Evolutionary conservation across 495 filamentous ascomycete genomes (phyloP).

Genomic region (Geoglossum glabrum): DNA sequence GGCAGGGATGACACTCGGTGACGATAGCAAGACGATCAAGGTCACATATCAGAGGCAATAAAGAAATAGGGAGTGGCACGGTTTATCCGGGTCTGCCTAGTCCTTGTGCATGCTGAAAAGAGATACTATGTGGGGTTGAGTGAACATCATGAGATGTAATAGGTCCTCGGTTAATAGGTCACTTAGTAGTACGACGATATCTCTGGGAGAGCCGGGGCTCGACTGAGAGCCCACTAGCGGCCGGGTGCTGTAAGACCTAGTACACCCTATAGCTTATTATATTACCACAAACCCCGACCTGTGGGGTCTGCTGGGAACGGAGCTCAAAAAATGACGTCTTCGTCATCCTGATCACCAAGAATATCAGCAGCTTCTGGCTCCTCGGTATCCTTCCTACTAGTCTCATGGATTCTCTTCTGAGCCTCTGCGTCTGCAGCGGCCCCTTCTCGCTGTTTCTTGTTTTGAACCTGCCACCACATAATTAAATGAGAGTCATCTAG

Average conservation of each 20-base stretch:
- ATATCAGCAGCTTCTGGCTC: slow-evolving; percentile 39
- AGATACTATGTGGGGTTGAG: not conserved
- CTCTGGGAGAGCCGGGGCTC: not conserved
- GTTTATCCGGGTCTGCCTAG: not conserved
- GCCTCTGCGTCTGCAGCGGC: slow-evolving; percentile 55
- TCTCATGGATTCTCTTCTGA: slow-evolving; percentile 31
- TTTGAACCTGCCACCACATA: slow-evolving; percentile 32
- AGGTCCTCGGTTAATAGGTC: not conserved
- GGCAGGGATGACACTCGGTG: slow-evolving; percentile 68
- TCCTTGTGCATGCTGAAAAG: not conserved
- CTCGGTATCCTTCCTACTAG: slow-evolving; percentile 24
- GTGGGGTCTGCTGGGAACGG: not conserved
- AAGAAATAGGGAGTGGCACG: not conserved
- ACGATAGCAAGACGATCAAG: slow-evolving; percentile 45
- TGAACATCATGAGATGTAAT: not conserved
- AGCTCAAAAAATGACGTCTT: slow-evolving; percentile 88
- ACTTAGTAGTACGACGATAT: not conserved
- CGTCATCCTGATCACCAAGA: slow-evolving; percentile 68
- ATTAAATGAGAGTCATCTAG: not conserved
- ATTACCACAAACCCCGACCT: not conserved
- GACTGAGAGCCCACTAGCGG: not conserved
- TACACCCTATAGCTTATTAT: not conserved
- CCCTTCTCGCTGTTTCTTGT: slow-evolving; percentile 75
- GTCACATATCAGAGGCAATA: slow-evolving; percentile 88
- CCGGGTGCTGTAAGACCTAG: not conserved